Percentiles rank a stretch among this genome's conserved stretches.
Conservation (phyloP, 2,329 filamentous ascomycete genomes). For the Sphaerulina vaccinii region DNA sequence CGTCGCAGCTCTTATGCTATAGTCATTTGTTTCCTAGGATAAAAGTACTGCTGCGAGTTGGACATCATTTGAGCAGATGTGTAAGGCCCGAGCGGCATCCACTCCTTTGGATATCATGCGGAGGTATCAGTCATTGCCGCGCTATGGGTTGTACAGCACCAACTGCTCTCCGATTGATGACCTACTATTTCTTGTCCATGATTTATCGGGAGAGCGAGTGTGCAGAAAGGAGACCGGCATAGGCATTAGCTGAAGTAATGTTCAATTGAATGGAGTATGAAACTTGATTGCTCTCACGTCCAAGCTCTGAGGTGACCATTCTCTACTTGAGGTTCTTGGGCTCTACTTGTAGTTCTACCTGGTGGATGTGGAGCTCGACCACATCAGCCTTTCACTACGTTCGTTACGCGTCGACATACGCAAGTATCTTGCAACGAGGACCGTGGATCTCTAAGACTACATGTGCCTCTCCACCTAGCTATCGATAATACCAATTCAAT, state of each 20-base stretch:
- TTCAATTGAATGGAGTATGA: conserved; percentile 13
- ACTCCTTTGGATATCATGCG: conserved; percentile 18
- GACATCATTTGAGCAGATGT: conserved; percentile 3
- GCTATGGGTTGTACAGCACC: conserved; percentile 22
- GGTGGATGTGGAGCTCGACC: no score
- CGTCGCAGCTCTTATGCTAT: conserved; percentile 39
- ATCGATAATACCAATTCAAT: no score
- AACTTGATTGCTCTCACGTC: conserved; percentile 3
- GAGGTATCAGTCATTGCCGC: conserved; percentile 14
- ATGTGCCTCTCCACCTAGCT: no score
- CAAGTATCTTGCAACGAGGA: no score
- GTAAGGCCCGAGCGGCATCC: conserved; percentile 23
- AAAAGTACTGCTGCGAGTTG: conserved; percentile 6
- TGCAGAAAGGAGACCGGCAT: conserved; percentile 12
- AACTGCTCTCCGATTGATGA: conserved; percentile 12
- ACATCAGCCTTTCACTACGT: no score
- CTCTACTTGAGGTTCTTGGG: no score
- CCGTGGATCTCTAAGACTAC: no score
- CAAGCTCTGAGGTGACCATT: no score
- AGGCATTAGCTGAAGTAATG: conserved; percentile 13
- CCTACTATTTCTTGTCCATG: conserved; percentile 18
- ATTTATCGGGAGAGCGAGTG: no score
- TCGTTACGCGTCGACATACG: no score
- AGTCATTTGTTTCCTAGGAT: conserved; percentile 9
- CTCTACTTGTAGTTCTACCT: no score